Conservation (phyloP, 441 rosid genomes). For the Arabidopsis hybrid region DNA sequence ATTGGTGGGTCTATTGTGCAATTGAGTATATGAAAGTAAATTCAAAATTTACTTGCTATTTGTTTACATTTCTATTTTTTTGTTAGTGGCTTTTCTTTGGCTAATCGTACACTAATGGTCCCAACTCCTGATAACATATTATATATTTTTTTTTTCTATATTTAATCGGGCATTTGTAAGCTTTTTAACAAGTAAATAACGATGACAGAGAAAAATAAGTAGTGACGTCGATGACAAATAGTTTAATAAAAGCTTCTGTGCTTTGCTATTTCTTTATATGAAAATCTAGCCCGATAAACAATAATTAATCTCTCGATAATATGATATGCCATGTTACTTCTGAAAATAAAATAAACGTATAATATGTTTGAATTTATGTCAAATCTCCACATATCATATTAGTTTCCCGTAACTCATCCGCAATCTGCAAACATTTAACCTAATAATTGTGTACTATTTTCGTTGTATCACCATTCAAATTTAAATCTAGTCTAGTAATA, state of each 20-base stretch:
- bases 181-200: conserved; percentile 22
- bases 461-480: not conserved
- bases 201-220: conserved; percentile 6
- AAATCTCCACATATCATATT: not conserved
- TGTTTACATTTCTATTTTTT: conserved; percentile 1
- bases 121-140: conserved; percentile 19
- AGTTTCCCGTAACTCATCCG: too few relatives aligned
- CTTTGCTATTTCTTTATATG: not conserved
- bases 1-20: conserved; percentile 21
- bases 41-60: conserved; percentile 15
- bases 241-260: conserved; percentile 10
- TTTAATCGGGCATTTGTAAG: conserved; percentile 16
- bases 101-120: conserved; percentile 30
- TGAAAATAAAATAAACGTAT: not conserved
- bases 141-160: too few relatives aligned
- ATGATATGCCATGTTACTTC: conserved; percentile 1
- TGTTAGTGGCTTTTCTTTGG: conserved; percentile 4
- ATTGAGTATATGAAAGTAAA: conserved; percentile 24
- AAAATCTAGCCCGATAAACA: conserved; percentile 10
- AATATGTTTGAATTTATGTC: not conserved
- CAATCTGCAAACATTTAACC: too few relatives aligned
- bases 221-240: conserved; percentile 29
- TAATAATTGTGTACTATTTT: too few relatives aligned
- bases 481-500: not conserved
- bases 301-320: conserved; percentile 5